Percentiles rank a stretch among this genome's conserved stretches.
Evolutionary conservation across 148 eudicot genomes (phyloP).

Genomic region (Hydrangea macrophylla): DNA sequence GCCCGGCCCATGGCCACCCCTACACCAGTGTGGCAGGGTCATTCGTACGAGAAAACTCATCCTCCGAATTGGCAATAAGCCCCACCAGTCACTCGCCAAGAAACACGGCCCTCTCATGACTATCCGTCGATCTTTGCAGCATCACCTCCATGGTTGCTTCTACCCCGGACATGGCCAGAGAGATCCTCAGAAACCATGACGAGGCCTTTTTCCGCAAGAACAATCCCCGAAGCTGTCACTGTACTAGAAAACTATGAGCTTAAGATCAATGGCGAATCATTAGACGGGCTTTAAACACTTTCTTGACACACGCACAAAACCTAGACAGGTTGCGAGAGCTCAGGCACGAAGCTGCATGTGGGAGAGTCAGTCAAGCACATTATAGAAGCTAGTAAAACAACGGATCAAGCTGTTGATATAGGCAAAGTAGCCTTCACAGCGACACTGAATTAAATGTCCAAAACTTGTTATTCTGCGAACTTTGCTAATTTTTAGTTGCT

Average conservation of each 20-base stretch:
- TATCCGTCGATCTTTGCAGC: neutral
- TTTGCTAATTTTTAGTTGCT: too few relatives aligned
- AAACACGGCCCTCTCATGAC: neutral
- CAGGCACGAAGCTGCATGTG: constrained; percentile 5
- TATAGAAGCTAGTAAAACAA: neutral
- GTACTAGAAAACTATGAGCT: neutral
- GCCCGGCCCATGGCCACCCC: too few relatives aligned
- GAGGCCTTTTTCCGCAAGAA: neutral
- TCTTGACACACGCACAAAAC: constrained; percentile 1
- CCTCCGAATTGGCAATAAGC: neutral
- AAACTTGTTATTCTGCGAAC: constrained; percentile 1
- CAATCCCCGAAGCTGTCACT: neutral
- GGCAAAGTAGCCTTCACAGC: constrained; percentile 6
- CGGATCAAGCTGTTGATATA: constrained; percentile 2
- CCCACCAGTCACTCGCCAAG: neutral
- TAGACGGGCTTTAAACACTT: neutral
- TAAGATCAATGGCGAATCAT: constrained; percentile 1
- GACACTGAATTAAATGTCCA: constrained; percentile 6
- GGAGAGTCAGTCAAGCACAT: neutral
- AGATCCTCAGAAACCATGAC: neutral
- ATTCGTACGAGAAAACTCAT: too few relatives aligned
- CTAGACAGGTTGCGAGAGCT: neutral
- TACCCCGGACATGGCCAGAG: neutral
- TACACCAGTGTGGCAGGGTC: too few relatives aligned
- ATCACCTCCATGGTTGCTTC: neutral